Conservation (phyloP, 441 rosid species). For the Gossypium trilobum region DNA sequence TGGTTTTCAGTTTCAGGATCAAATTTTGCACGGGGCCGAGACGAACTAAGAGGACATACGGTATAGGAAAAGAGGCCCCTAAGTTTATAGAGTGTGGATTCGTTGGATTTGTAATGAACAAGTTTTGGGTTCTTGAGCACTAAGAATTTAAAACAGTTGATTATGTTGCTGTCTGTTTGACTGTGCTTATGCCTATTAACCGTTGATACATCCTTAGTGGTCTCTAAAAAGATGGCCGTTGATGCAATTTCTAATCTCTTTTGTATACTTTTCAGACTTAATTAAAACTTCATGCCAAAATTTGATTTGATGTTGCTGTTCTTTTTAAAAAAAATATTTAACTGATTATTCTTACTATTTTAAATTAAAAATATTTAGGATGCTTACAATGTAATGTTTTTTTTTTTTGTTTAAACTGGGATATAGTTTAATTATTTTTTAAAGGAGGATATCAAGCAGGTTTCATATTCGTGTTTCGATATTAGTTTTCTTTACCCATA, state of each 20-base stretch:
- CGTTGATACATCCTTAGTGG: neutral
- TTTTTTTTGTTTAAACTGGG: too few species aligned
- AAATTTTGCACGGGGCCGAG: slow-evolving; percentile 13
- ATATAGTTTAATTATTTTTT: too few species aligned
- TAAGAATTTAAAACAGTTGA: neutral
- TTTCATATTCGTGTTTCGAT: too few species aligned
- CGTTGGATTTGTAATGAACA: neutral
- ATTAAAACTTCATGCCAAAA: too few species aligned
- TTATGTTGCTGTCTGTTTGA: neutral
- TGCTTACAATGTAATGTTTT: too few species aligned
- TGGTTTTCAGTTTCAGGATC: neutral
- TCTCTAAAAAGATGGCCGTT: neutral
- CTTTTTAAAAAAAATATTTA: too few species aligned
- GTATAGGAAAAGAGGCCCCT: neutral
- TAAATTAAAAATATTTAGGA: too few species aligned
- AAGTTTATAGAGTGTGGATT: neutral
- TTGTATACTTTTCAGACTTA: too few species aligned
- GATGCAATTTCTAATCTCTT: neutral
- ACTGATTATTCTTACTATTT: too few species aligned
- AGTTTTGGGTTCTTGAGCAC: neutral
- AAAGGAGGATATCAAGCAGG: too few species aligned
- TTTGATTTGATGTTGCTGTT: too few species aligned
- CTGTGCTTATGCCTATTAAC: neutral
- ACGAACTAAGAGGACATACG: neutral
- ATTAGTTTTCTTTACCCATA: too few species aligned